Conservation (phyloP, 495 filamentous ascomycete species). For the Staphylotrichum tortipilum region DNA sequence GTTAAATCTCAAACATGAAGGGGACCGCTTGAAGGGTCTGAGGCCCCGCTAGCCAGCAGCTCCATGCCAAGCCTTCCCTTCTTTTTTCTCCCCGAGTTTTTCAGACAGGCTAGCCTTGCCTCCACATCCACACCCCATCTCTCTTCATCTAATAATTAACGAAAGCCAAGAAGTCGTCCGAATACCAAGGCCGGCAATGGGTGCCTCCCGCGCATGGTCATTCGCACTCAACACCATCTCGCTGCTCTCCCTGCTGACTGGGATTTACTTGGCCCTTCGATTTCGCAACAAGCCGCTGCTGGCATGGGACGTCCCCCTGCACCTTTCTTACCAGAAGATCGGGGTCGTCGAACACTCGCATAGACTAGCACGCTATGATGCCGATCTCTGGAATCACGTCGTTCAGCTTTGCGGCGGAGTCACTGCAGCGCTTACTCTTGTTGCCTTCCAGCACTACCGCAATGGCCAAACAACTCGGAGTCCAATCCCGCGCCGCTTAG, state of each 20-base stretch:
- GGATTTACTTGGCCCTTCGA: neutral
- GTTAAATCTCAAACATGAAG: too few relatives aligned
- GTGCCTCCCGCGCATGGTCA: neutral
- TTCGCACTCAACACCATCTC: neutral
- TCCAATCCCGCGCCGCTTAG: neutral
- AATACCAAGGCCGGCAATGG: neutral
- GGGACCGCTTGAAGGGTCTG: too few relatives aligned
- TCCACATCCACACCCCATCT: too few relatives aligned
- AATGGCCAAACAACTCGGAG: neutral
- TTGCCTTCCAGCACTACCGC: neutral
- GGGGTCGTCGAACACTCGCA: neutral
- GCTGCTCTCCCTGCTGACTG: neutral
- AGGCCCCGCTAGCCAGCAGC: too few relatives aligned
- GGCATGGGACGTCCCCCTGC: neutral
- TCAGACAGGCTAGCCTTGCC: too few relatives aligned
- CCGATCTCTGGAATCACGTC: neutral
- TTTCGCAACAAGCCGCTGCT: neutral
- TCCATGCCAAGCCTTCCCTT: too few relatives aligned
- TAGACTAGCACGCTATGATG: neutral
- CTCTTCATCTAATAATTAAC: too few relatives aligned
- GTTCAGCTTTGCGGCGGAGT: neutral
- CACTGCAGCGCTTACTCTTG: neutral
- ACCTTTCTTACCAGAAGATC: neutral
- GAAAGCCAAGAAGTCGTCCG: too few relatives aligned
- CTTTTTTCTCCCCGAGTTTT: too few relatives aligned